Evolutionary conservation across 2,329 filamentous ascomycete genomes (phyloP).

Genomic region (Fusarium ambrosium): DNA sequence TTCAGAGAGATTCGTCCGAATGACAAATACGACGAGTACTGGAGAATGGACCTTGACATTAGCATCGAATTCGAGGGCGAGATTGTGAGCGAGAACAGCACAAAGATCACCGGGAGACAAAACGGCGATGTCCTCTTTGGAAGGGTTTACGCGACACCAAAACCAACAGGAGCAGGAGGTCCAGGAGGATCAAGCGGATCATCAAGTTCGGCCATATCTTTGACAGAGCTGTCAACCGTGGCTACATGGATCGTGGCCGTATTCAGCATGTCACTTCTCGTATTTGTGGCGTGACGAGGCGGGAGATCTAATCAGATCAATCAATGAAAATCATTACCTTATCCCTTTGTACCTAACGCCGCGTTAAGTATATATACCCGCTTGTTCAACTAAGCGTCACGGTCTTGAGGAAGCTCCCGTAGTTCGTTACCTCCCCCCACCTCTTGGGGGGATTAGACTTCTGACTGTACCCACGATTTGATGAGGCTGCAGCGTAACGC

Average conservation of each 20-base stretch:
- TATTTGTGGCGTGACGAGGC: not conserved
- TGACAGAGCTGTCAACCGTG: not conserved
- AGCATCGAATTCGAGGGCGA: slow-evolving; percentile 22
- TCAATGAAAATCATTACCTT: not conserved
- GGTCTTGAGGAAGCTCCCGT: not conserved
- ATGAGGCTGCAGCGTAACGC: not conserved
- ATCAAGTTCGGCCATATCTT: not conserved
- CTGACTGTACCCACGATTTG: not conserved
- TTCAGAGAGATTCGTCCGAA: slow-evolving; percentile 9
- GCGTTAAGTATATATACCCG: slow-evolving; percentile 9
- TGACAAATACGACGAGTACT: not conserved
- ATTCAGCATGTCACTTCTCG: not conserved
- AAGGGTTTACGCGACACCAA: slow-evolving; percentile 1
- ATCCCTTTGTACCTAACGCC: not conserved
- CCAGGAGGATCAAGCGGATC: not conserved
- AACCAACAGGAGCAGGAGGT: not conserved
- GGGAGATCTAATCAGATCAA: not conserved
- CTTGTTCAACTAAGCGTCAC: not conserved
- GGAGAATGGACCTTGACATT: not conserved
- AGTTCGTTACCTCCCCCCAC: not conserved
- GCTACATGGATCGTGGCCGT: not conserved
- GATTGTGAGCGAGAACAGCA: slow-evolving; percentile 32
- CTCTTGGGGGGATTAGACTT: not conserved
- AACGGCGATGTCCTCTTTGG: slow-evolving; percentile 8
- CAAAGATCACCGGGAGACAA: slow-evolving; percentile 4